Evolutionary conservation across 768 basidiomycete genomes (phyloP).

Genomic region (Hericium erinaceus): DNA sequence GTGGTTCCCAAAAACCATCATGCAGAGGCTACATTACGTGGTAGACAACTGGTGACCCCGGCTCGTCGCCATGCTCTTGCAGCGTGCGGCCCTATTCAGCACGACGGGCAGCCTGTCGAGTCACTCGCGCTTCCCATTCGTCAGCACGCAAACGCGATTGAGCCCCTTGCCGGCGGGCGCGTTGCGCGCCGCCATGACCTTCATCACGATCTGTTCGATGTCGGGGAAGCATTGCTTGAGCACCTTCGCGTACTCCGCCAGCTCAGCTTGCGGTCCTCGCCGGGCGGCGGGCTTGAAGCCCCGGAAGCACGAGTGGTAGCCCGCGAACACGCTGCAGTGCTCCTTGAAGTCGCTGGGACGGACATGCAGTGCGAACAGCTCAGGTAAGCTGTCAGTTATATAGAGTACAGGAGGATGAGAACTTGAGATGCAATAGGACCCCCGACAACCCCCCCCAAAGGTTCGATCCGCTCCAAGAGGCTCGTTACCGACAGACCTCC

Average conservation of each 20-base stretch:
- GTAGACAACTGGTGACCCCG: constrained; percentile 11
- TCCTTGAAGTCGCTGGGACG: constrained; percentile 38
- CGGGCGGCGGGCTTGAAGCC: constrained; percentile 31
- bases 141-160: constrained; percentile 34
- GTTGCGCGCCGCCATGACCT: constrained; percentile 24
- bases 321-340: constrained; percentile 33
- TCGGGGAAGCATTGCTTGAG: constrained; percentile 33
- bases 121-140: constrained; percentile 35
- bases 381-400: constrained; percentile 19
- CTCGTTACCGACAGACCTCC: too few relatives aligned
- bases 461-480: too few relatives aligned
- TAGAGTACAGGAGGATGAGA: too few relatives aligned
- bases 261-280: constrained; percentile 12
- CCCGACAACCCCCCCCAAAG: too few relatives aligned
- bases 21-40: too few relatives aligned
- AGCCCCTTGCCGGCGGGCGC: constrained; percentile 16
- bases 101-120: constrained; percentile 27
- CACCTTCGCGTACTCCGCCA: constrained; percentile 21
- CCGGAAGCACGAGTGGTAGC: constrained; percentile 26
- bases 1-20: too few relatives aligned
- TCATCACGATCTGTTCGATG: constrained; percentile 30
- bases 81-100: constrained; percentile 14
- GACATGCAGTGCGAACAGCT: constrained; percentile 38
- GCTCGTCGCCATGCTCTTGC: constrained; percentile 25
- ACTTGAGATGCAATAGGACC: too few relatives aligned